Conservation (phyloP, 2,329 filamentous ascomycete species). For the Macroventuria anomochaeta region DNA sequence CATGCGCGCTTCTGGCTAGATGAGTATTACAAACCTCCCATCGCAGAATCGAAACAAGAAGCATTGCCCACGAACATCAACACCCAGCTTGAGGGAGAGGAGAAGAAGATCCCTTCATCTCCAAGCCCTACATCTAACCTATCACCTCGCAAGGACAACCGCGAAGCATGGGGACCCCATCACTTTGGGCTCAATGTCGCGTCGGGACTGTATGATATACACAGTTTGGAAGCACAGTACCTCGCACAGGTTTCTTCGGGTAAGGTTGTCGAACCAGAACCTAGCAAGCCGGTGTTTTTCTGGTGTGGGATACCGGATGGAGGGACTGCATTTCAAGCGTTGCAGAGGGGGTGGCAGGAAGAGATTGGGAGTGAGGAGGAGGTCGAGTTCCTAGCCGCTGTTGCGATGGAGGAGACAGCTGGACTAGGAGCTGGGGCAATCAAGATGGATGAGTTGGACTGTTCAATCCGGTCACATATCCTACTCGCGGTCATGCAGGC, state of each 20-base stretch:
- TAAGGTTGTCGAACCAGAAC: conserved; percentile 15
- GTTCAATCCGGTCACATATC: conserved; percentile 20
- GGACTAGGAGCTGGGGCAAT: conserved; percentile 19
- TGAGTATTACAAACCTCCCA: conserved; percentile 11
- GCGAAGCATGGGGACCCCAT: conserved; percentile 16
- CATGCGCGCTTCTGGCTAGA: conserved; percentile 22
- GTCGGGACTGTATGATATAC: conserved; percentile 18
- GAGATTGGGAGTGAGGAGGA: conserved; percentile 20
- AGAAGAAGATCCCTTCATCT: conserved; percentile 12
- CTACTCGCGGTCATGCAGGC: conserved; percentile 20
- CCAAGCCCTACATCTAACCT: conserved; percentile 12
- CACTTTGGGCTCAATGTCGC: conserved; percentile 18
- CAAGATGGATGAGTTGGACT: conserved; percentile 19
- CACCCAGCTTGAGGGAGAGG: conserved; percentile 6
- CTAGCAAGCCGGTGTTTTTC: conserved; percentile 19
- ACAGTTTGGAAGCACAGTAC: conserved; percentile 18
- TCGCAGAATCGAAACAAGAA: conserved; percentile 15
- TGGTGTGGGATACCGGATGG: conserved; percentile 19
- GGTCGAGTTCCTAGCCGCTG: conserved; percentile 19
- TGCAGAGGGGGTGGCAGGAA: conserved; percentile 18
- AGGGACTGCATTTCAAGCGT: conserved; percentile 16
- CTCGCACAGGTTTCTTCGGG: conserved; percentile 13
- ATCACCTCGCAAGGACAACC: conserved; percentile 19
- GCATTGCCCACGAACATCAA: conserved; percentile 3
- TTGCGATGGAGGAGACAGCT: conserved; percentile 19